phyloP scores from a whole-genome alignment of 495 filamentous ascomycete species.

The Aspergillus asperescens region DNA sequence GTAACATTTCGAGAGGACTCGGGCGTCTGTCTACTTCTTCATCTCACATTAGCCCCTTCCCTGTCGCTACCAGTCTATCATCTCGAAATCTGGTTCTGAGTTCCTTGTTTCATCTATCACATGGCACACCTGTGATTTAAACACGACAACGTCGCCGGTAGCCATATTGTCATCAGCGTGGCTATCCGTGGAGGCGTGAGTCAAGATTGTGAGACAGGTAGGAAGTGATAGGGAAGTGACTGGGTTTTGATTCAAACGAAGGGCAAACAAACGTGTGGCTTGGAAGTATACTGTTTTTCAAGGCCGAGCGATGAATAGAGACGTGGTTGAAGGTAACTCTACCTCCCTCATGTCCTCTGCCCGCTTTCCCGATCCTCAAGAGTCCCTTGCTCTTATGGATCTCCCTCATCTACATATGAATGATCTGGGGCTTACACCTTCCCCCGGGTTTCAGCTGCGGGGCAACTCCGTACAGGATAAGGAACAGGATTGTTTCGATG shows the following conservation, averaged over 20 bases:
- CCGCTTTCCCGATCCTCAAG: slow-evolving; percentile 15
- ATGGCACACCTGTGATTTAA: neutral
- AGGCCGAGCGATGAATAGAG: slow-evolving; percentile 27
- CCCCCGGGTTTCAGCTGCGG: slow-evolving; percentile 35
- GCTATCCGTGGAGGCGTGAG: neutral
- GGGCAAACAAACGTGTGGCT: neutral
- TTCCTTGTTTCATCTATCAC: neutral
- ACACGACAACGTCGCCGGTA: neutral
- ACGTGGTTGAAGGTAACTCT: slow-evolving; percentile 38
- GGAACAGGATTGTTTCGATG: slow-evolving; percentile 3
- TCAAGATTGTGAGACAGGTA: neutral
- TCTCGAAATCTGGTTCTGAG: neutral
- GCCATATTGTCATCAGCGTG: neutral
- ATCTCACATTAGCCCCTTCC: neutral
- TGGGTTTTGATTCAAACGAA: neutral
- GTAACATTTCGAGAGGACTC: neutral
- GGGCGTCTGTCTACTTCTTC: neutral
- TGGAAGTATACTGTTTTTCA: slow-evolving; percentile 3
- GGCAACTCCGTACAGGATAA: slow-evolving; percentile 13
- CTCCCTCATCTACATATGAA: slow-evolving; percentile 23
- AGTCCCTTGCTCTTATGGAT: slow-evolving; percentile 16
- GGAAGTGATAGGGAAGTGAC: neutral
- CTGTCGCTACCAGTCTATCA: neutral
- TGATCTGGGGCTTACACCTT: slow-evolving; percentile 45
- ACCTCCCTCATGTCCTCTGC: slow-evolving; percentile 29